These are phyloP conservation scores for Sporothrix sp. DNA, from an alignment of 2,329 filamentous ascomycete genomes.

Conservation along the genomic window DNA sequence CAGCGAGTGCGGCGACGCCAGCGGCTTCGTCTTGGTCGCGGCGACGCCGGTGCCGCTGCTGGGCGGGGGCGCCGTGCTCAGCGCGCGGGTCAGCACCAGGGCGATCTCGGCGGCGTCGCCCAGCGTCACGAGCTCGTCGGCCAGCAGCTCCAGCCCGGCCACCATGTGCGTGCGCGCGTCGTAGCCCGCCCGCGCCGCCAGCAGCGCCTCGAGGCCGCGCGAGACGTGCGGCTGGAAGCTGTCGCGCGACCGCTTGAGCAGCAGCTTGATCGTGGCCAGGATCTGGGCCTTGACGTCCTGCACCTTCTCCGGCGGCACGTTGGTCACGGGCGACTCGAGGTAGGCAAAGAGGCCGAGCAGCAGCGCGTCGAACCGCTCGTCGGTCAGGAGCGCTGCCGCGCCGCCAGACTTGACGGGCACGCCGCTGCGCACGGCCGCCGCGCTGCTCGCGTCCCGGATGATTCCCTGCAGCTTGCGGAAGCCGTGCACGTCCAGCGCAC, in stretches of 20 bases:
- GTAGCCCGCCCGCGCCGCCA: conserved; percentile 55
- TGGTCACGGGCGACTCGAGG: conserved; percentile 51
- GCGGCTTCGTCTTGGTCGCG: neutral
- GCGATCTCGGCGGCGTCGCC: conserved; percentile 54
- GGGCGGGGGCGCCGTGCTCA: conserved; percentile 32
- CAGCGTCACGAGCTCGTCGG: conserved; percentile 59
- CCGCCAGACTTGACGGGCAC: conserved; percentile 1
- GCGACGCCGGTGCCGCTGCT: neutral
- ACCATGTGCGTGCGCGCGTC: conserved; percentile 63
- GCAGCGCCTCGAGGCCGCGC: conserved; percentile 55
- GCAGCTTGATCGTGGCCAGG: conserved; percentile 61
- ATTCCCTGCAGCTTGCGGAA: conserved; percentile 70
- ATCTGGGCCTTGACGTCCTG: conserved; percentile 67
- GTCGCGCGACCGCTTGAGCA: conserved; percentile 58
- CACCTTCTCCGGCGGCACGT: conserved; percentile 51
- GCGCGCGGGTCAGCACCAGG: conserved; percentile 40
- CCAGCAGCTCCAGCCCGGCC: conserved; percentile 61
- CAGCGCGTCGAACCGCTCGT: conserved; percentile 60
- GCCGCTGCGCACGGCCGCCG: conserved; percentile 4
- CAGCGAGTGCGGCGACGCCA: conserved; percentile 36
- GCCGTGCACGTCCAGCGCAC: conserved; percentile 68
- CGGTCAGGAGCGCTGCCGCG: conserved; percentile 47
- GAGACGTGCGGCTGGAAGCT: conserved; percentile 59
- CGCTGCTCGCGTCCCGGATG: conserved; percentile 43
- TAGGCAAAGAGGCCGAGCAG: conserved; percentile 61